Conservation (phyloP, 768 basidiomycete genomes). For the Xanthoconium stramineum region DNA sequence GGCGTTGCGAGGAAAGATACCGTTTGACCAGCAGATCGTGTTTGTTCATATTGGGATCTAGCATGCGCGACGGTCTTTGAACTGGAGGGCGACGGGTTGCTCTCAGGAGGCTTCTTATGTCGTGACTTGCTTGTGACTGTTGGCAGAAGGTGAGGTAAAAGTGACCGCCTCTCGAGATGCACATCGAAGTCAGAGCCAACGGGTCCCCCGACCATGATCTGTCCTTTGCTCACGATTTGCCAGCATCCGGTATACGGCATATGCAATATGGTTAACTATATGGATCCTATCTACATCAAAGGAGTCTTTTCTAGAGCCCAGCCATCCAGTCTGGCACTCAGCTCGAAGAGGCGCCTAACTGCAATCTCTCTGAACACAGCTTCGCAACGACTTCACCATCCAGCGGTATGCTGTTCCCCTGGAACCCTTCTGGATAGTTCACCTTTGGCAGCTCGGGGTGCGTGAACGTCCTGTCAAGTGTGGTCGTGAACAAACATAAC, state of each 20-base stretch:
- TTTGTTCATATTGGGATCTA: background rate
- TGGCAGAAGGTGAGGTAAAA: too few relatives aligned
- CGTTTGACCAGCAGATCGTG: conserved; percentile 5
- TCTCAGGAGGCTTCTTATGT: too few relatives aligned
- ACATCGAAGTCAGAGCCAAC: too few relatives aligned
- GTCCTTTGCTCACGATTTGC: too few relatives aligned
- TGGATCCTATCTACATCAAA: too few relatives aligned
- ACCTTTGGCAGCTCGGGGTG: conserved; percentile 66
- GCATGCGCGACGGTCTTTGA: background rate
- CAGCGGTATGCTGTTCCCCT: conserved; percentile 82
- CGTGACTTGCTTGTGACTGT: too few relatives aligned
- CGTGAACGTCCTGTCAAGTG: conserved; percentile 58
- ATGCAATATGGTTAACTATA: too few relatives aligned
- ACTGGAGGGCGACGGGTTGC: too few relatives aligned
- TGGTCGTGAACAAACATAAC: background rate
- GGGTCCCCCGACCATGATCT: too few relatives aligned
- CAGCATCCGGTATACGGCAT: too few relatives aligned
- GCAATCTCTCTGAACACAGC: conserved; percentile 53
- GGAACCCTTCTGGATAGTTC: conserved; percentile 84
- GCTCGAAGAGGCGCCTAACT: background rate
- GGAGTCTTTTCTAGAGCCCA: too few relatives aligned
- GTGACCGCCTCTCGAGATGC: too few relatives aligned
- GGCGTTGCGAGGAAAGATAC: conserved; percentile 2
- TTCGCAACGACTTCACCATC: conserved; percentile 67
- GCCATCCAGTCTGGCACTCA: background rate